Evolutionary conservation across 1,139 yeast species (phyloP), one percentile per base, ranked within the genome.

Genomic region (Protomyces macrosporus): DNA sequence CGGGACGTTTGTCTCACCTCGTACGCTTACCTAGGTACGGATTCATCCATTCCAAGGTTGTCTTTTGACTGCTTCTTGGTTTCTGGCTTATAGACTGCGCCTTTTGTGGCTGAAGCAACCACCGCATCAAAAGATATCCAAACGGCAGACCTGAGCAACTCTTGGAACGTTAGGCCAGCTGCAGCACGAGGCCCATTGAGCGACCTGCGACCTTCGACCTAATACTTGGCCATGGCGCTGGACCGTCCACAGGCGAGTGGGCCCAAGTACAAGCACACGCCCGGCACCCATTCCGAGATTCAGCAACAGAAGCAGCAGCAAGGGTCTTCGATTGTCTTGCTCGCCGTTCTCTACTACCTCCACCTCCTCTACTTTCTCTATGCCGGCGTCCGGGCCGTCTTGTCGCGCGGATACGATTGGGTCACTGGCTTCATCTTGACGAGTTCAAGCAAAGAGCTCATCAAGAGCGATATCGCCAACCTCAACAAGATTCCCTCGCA

Each of bases 381-480:
- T 42, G 23, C 40, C 32, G 14, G 23, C 10, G n/a, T 52, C n/a
- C 55, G 48, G 14, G 34, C 52, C 9, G n/a, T 40, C 37, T 30
- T 45, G 5, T 39, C 23, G 5, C 35, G 33, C 3, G 33, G 30
- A 0, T 52, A 40, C 10, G 62, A 58, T 35, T 4, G 39, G 6
- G 14, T 58, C 45, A 52, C 62, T 2, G 56, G 62, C 4, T 58
- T 58, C 32, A 23, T 58, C 67, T 85, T 86, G 70, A 85, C 96
- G 2, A 97, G 98, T 10, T 50, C 50, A 9, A 51, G 56, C 3
- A 39, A 50, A 0, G 90, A 87, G 70, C 79, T 90, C 66, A 90
- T 93, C 68, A 83, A 95, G 68, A 86, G 87, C 67, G 98, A 95
- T 75, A 90, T 90, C 51, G 79, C 79, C 66, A 81, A 83, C 70